Percentiles rank a stretch among this genome's conserved stretches.
phyloP scores from a whole-genome alignment of 208 protist species.

The Angomonas deanei region DNA sequence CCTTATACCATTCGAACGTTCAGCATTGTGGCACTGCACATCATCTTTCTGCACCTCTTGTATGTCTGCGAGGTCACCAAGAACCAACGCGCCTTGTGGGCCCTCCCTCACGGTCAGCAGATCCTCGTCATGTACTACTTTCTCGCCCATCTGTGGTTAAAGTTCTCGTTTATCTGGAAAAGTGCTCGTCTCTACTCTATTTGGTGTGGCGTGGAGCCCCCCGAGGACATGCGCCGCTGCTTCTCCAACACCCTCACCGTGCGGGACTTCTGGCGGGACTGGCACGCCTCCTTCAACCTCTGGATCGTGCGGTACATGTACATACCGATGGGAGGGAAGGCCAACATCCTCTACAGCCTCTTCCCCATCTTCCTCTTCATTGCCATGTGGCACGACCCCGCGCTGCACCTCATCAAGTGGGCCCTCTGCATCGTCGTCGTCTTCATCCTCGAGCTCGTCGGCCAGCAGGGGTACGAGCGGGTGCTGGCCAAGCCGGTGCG shows the following conservation, averaged over 20 bases:
- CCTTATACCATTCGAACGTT: conserved; percentile 32
- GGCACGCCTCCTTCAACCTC: conserved; percentile 88
- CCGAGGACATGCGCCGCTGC: conserved; percentile 90
- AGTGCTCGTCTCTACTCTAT: conserved; percentile 82
- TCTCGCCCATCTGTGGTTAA: conserved; percentile 85
- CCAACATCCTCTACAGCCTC: conserved; percentile 49
- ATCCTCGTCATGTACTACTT: conserved; percentile 32
- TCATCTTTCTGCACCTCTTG: conserved; percentile 29
- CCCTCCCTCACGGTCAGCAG: conserved; percentile 12
- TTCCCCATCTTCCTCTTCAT: conserved; percentile 91
- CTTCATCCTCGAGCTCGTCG: conserved; percentile 60
- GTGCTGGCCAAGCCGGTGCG: conserved; percentile 9
- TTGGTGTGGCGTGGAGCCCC: conserved; percentile 76
- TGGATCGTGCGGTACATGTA: conserved; percentile 91
- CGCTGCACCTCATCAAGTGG: conserved; percentile 61
- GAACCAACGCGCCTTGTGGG: too few species aligned
- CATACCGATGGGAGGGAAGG: conserved; percentile 66
- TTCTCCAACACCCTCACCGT: conserved; percentile 85
- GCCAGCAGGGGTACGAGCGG: conserved; percentile 18
- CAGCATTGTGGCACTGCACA: conserved; percentile 12
- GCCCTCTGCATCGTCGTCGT: conserved; percentile 54
- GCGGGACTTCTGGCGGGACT: conserved; percentile 88
- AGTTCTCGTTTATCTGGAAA: conserved; percentile 90
- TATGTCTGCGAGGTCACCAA: conserved; percentile 45
- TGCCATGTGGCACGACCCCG: conserved; percentile 90